Percentiles rank a stretch among this genome's conserved stretches.
These are phyloP conservation scores for Themeda triandra DNA, from an alignment of 176 grass and related monocot species.

Conservation along the genomic window DNA sequence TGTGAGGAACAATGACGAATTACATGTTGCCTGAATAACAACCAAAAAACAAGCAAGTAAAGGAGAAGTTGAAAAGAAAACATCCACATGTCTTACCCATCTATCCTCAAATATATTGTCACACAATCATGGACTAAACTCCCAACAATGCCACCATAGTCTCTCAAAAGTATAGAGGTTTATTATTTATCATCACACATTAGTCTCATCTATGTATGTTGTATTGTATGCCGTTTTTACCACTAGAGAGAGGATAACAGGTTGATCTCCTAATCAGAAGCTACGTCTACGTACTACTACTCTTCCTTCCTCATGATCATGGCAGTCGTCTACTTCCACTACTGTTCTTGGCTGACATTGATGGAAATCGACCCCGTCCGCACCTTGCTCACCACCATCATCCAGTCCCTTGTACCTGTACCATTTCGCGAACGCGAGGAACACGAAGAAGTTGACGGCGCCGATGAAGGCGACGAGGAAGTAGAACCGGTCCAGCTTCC, in stretches of 20 bases:
- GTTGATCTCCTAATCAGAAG: neutral
- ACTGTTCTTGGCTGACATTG: neutral
- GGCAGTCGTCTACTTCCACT: neutral
- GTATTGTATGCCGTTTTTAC: no score
- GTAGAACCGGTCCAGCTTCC: constrained; percentile 63
- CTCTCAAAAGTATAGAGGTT: no score
- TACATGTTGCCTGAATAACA: no score
- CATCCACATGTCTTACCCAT: no score
- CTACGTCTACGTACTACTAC: neutral
- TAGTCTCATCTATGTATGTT: no score
- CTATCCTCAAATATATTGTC: no score
- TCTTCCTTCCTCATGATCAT: neutral
- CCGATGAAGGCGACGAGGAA: constrained; percentile 41
- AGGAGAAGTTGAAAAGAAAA: no score
- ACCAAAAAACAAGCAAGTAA: no score
- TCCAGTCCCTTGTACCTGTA: constrained; percentile 56
- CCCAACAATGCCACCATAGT: no score
- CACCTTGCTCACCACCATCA: neutral
- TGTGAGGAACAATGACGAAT: no score
- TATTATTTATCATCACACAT: no score
- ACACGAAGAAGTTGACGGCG: constrained; percentile 43
- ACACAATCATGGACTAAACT: no score
- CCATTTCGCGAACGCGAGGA: constrained; percentile 55
- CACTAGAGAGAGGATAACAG: neutral
- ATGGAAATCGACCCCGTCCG: neutral